Evolutionary conservation across 345 rosid genomes (phyloP).

Genomic region (Eucalyptus rudis): DNA sequence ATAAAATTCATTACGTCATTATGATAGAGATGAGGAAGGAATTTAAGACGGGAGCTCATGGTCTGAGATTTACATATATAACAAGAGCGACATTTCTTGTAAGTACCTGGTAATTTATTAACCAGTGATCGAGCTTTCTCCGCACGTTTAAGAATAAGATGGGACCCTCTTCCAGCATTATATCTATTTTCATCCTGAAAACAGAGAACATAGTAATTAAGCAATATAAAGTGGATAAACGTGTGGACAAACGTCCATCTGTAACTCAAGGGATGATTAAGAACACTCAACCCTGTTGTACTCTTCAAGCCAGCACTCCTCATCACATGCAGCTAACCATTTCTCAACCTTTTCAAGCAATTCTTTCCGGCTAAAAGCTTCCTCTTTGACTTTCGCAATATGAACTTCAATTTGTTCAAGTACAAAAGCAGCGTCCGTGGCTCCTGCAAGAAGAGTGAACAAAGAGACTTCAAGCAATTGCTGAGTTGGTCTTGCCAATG

Average conservation of each 20-base stretch:
- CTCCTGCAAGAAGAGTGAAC: slow-evolving; percentile 22
- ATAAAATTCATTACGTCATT: neutral
- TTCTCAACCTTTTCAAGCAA: slow-evolving; percentile 91
- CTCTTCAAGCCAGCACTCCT: slow-evolving; percentile 98
- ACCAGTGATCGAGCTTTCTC: slow-evolving; percentile 95
- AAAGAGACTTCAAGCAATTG: neutral
- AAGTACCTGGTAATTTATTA: slow-evolving; percentile 79
- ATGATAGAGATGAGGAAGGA: neutral
- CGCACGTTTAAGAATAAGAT: slow-evolving; percentile 91
- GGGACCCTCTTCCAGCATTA: slow-evolving; percentile 96
- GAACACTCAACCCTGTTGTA: slow-evolving; percentile 66
- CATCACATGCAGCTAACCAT: slow-evolving; percentile 91
- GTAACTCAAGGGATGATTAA: neutral
- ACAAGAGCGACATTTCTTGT: neutral
- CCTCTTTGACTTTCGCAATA: slow-evolving; percentile 76
- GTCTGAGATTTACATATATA: neutral
- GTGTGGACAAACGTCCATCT: neutral
- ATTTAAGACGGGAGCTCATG: neutral
- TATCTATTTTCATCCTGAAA: slow-evolving; percentile 88
- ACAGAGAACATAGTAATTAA: neutral
- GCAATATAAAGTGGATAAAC: neutral
- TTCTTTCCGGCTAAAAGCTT: slow-evolving; percentile 83
- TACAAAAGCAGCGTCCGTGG: slow-evolving; percentile 36
- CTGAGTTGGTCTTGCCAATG: neutral
- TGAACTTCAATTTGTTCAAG: slow-evolving; percentile 82